Base-by-base conservation (phyloP, 257 asterid species). In the Lycium ferocissimum region DNA sequence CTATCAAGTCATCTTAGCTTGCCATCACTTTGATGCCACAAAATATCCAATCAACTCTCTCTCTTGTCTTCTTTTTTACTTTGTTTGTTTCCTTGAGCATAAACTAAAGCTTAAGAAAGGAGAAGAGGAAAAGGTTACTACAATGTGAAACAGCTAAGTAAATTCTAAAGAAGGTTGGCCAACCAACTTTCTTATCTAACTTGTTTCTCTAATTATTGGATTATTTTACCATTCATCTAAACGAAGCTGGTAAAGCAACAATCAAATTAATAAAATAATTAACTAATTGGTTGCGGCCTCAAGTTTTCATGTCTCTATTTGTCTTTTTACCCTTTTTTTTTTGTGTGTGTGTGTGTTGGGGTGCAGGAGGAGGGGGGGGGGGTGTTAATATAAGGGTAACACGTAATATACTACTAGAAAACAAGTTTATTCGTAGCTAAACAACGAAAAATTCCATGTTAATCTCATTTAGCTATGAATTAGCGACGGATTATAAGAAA, bases 101-200 rank as follows among this genome's bases (percentile, higher is more conserved):
- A 56, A 79, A 2, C 4, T 14, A 79, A 69, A 80, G 66, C 3
- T 70, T 58, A 85, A 37, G 51, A 40, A 37, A 79, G 37, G 47
- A 6, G 18, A 66, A 14, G 80, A 72, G 80, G n/a, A 45, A 67
- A 72, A 72, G 38, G 80, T n/a, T 73, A 73, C 81, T 54, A 80
- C 49, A 45, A 67, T 56, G 62, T 37, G 51, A 85, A 85, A 15
- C 73, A 69, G 53, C 54, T 54, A 67, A 43, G 49, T 70, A 26
- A 26, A 63, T 63, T 15, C 13, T 71, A 71, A 43, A 71, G 59
- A 73, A 73, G 80, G 59, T 73, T 73, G 61, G 80, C 59, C 80
- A 72, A 43, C 80, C 59, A 72, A 72, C 80, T 45, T 47, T 73
- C 80, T 73, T 47, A 58, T 40, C 51, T 65, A 35, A 85, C 51